Percentiles rank a stretch among this genome's conserved stretches.
Evolutionary conservation across 2,329 filamentous ascomycete genomes (phyloP).

Genomic region (Colletotrichum paranaense): DNA sequence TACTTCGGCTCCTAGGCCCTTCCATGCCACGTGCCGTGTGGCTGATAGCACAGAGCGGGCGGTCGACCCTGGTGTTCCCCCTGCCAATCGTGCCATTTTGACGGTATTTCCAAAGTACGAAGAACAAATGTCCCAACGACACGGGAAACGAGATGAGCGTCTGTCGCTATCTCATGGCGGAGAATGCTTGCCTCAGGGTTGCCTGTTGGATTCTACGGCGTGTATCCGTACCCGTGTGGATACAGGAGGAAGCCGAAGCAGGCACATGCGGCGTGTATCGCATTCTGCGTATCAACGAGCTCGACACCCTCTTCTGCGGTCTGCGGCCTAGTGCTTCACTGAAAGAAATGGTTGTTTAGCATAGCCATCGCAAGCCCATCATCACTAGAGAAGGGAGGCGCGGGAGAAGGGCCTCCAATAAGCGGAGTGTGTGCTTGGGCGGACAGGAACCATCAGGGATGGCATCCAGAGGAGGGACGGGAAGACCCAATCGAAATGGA

Average conservation of each 20-base stretch:
- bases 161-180: neutral
- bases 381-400: too few species aligned
- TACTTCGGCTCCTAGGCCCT: constrained; percentile 26
- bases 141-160: constrained; percentile 24
- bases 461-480: constrained; percentile 15
- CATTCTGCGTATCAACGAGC: neutral
- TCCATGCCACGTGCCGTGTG: constrained; percentile 29
- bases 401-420: neutral
- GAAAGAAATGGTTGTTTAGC: neutral
- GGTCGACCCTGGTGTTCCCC: neutral
- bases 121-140: constrained; percentile 2
- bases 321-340: neutral
- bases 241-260: neutral
- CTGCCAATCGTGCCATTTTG: neutral
- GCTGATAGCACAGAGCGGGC: constrained; percentile 3
- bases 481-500: constrained; percentile 20
- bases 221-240: neutral
- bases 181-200: neutral
- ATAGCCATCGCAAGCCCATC: neutral
- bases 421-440: neutral
- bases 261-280: neutral
- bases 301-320: neutral
- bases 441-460: constrained; percentile 16
- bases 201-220: neutral
- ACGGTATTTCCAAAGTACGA: neutral